Percentiles rank a stretch among this genome's conserved stretches.
Conservation (phyloP, 805 yeast genomes). For the Starmera dryadoides region DNA sequence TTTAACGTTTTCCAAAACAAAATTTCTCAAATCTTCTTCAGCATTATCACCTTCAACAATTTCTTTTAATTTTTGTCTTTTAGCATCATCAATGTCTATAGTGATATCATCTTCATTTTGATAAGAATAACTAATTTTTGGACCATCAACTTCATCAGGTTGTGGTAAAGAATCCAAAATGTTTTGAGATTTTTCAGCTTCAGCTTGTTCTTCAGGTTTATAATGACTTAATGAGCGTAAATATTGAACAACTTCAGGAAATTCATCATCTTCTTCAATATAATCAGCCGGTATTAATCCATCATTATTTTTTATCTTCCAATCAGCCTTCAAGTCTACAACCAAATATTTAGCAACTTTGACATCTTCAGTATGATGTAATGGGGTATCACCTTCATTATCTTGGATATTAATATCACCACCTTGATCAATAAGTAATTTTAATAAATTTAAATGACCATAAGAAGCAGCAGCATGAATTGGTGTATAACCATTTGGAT, state of each 20-base stretch:
- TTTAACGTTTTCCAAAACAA: conserved; percentile 60
- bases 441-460: conserved; percentile 66
- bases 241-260: conserved; percentile 68
- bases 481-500: conserved; percentile 93
- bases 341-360: conserved; percentile 59
- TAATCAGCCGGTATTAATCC: conserved; percentile 69
- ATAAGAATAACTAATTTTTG: conserved; percentile 51
- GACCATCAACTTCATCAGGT: conserved; percentile 22
- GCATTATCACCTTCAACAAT: conserved; percentile 77
- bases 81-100: conserved; percentile 42
- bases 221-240: conserved; percentile 34
- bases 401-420: conserved; percentile 85
- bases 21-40: conserved; percentile 66
- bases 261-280: conserved; percentile 80
- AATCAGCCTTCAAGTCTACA: conserved; percentile 63
- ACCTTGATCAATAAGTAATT: conserved; percentile 45
- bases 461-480: conserved; percentile 97
- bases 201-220: conserved; percentile 17
- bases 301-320: conserved; percentile 55
- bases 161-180: conserved; percentile 10
- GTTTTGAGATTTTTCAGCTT: conserved; percentile 7
- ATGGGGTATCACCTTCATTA: conserved; percentile 89
- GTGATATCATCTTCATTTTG: conserved; percentile 36
- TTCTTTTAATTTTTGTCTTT: conserved; percentile 56
- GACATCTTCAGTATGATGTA: conserved; percentile 80